Base-by-base conservation (phyloP, 1,284 basidiomycete genomes). In the Cutaneotrichosporon spelunceum region DNA sequence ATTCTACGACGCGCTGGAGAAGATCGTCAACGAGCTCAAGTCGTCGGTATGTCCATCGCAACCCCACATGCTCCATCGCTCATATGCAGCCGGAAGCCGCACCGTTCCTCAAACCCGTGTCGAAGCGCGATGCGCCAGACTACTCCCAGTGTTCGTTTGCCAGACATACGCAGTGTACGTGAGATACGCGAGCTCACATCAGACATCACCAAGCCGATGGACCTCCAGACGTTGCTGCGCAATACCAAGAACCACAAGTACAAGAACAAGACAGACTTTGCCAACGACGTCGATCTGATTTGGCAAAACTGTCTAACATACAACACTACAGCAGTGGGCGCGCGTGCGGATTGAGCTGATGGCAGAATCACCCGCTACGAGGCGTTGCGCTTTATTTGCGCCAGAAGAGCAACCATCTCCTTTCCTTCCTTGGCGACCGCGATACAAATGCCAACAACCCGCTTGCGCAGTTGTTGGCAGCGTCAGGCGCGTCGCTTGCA, bases 241-340 rank as follows among this genome's bases (percentile, higher is more conserved):
- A 95, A 95, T 80, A 88, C 96, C 74, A 97, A 95, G 81, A 81
- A 84, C 55, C 90, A 90, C 74, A 84, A 85, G 57, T 98, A 97
- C 85, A 95, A 94, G 81, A 90, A 86, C 58, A 98, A 99, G 81
- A 84, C 86, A 64, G 90, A 95, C 72, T 99, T 99, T 78, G 88
- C 88, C 65, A 87, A 89, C 64, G 96, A 99, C 78, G 81, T 99
- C 49, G 90, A 95, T 69, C 84, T 96, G 64, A 98, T 99, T 69
- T 99, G 95, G 95, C 86, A 88, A 58, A 99, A 99, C 72, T 98
- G 95, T 77, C 84, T 90, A 68, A 85, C 84, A 13, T 99, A 98
- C 79, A 99, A 99, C 76, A 88, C 89, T 26, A 85, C 87, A 19
- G 89, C 92, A 79, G 93, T 92, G 70, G 63, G 86, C 82, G 21